A percentile compares a stretch with the other conserved stretches of the same genome.
Conservation (phyloP, 148 eudicot genomes). For the Chenopodium quinoa region DNA sequence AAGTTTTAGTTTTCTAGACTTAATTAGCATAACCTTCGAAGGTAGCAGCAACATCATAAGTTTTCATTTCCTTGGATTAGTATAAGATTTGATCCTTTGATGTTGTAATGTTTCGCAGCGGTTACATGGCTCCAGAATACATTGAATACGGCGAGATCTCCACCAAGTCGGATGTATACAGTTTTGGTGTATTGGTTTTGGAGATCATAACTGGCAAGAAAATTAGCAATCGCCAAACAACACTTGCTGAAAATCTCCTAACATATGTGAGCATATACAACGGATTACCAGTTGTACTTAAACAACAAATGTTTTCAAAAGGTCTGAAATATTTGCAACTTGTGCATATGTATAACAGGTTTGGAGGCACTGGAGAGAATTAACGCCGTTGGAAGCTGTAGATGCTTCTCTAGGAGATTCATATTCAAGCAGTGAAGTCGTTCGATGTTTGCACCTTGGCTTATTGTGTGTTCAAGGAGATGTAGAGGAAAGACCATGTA, state of each 20-base stretch:
- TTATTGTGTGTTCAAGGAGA: conserved; percentile 9
- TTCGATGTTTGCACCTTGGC: conserved; percentile 1
- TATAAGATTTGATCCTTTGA: too few relatives aligned
- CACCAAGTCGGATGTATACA: conserved; percentile 40
- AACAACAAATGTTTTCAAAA: too few relatives aligned
- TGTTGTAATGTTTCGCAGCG: neutral
- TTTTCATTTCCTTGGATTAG: too few relatives aligned
- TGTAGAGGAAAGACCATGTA: neutral
- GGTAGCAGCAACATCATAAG: too few relatives aligned
- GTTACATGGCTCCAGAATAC: conserved; percentile 51
- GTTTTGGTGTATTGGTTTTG: conserved; percentile 38
- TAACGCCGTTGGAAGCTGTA: neutral
- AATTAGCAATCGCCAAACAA: too few relatives aligned
- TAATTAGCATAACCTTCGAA: too few relatives aligned
- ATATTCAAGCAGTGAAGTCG: neutral
- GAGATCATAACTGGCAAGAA: conserved; percentile 38
- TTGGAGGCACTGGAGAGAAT: conserved; percentile 15
- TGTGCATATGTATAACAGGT: neutral
- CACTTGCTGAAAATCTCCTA: too few relatives aligned
- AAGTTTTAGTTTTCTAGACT: too few relatives aligned
- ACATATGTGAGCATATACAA: too few relatives aligned
- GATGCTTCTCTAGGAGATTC: conserved; percentile 4
- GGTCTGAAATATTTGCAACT: too few relatives aligned
- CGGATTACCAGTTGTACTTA: too few relatives aligned
- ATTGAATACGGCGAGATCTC: conserved; percentile 34